Conservation (phyloP, 2,329 filamentous ascomycete genomes). For the Epichloe scottii region DNA sequence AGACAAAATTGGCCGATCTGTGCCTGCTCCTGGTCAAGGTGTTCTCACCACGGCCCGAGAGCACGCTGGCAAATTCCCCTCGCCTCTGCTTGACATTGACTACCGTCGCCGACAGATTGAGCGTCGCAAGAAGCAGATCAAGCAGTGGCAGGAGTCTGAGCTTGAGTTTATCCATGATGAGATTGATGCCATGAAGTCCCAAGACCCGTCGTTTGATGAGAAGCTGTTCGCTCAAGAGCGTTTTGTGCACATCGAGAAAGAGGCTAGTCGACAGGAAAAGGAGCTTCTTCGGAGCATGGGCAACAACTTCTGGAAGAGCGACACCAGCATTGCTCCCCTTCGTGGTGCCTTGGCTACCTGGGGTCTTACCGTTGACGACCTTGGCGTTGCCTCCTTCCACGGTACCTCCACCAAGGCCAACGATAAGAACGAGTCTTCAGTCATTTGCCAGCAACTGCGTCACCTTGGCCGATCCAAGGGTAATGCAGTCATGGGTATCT, state of each 20-base stretch:
- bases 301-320: conserved; percentile 98
- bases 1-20: conserved; percentile 97
- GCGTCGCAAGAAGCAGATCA: conserved; percentile 85
- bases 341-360: conserved; percentile 93
- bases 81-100: conserved; percentile 90
- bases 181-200: conserved; percentile 76
- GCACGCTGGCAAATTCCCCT: conserved; percentile 81
- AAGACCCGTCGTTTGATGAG: conserved; percentile 63
- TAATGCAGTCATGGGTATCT: conserved; percentile 90
- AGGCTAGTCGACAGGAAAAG: conserved; percentile 82
- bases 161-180: conserved; percentile 88
- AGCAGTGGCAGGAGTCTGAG: conserved; percentile 92
- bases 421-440: conserved; percentile 98
- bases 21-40: conserved; percentile 92
- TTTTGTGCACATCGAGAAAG: conserved; percentile 68
- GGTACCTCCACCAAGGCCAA: conserved; percentile 97
- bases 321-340: conserved; percentile 83
- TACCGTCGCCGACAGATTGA: conserved; percentile 94
- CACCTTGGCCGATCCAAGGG: conserved; percentile 94
- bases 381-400: conserved; percentile 94
- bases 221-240: conserved; percentile 79
- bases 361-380: conserved; percentile 94
- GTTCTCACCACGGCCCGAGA: conserved; percentile 92
- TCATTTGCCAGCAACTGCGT: conserved; percentile 89
- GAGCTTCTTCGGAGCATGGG: conserved; percentile 86